Percentiles rank a stretch among this genome's conserved stretches.
Conservation (phyloP, 2,329 filamentous ascomycete species). For the Talaromyces sp. region DNA sequence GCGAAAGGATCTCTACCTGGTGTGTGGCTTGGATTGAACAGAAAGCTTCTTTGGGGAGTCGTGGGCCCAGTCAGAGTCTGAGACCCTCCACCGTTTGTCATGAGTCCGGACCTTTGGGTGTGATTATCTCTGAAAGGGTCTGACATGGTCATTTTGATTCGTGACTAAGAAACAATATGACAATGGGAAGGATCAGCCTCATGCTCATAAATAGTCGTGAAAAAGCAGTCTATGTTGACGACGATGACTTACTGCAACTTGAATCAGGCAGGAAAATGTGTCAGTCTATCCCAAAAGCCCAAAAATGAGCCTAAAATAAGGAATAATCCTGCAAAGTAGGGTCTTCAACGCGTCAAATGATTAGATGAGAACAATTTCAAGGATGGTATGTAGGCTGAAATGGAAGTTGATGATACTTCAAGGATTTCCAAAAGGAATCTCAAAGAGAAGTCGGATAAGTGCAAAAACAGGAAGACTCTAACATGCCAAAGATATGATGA, state of each 20-base stretch:
- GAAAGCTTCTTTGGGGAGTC: not conserved
- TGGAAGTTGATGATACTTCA: not conserved
- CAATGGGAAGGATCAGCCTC: not conserved
- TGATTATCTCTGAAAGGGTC: constrained; percentile 1
- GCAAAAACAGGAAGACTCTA: not conserved
- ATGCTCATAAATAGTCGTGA: not conserved
- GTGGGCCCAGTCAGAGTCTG: not conserved
- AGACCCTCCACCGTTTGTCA: not conserved
- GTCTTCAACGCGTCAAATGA: not conserved
- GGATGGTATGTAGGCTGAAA: not conserved
- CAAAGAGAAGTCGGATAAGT: not conserved
- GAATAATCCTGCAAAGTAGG: not conserved
- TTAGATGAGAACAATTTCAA: not conserved
- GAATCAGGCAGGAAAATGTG: not conserved
- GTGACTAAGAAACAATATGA: not conserved
- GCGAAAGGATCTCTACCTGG: constrained; percentile 2
- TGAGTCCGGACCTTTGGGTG: not conserved
- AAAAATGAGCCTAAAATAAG: not conserved
- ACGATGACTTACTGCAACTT: not conserved
- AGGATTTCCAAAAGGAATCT: not conserved
- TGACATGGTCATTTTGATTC: not conserved
- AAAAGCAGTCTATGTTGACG: not conserved
- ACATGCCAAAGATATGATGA: not conserved
- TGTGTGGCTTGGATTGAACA: not conserved
- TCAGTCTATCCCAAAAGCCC: not conserved